These are phyloP conservation scores for Aspergillus sp. DNA, from an alignment of 2,329 filamentous ascomycete species.

Conservation along the genomic window DNA sequence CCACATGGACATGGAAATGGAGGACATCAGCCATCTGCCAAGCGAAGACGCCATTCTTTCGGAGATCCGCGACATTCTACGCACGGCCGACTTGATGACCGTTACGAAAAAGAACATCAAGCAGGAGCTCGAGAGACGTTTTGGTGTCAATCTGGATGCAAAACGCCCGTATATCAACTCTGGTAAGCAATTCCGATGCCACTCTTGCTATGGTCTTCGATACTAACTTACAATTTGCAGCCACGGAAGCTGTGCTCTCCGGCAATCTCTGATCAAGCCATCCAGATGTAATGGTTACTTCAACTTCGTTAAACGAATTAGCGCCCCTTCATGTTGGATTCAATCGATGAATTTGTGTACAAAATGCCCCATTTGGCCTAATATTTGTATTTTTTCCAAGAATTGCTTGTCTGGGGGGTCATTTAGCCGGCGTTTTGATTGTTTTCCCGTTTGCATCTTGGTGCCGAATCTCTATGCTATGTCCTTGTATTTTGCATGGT, in stretches of 20 bases:
- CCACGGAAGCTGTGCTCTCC: neutral
- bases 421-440: slow-evolving; percentile 1
- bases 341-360: neutral
- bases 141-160: slow-evolving; percentile 79
- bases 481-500: neutral
- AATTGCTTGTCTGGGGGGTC: neutral
- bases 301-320: neutral
- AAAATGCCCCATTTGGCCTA: neutral
- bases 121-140: slow-evolving; percentile 84
- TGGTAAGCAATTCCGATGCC: slow-evolving; percentile 57
- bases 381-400: neutral
- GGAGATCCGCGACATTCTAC: slow-evolving; percentile 91
- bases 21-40: slow-evolving; percentile 72
- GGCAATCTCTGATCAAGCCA: neutral
- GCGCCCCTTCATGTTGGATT: neutral
- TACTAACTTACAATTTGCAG: neutral
- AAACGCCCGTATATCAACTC: slow-evolving; percentile 93
- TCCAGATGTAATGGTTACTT: neutral
- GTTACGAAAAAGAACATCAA: slow-evolving; percentile 99
- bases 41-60: slow-evolving; percentile 85
- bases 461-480: neutral
- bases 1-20: slow-evolving; percentile 68
- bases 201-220: slow-evolving; percentile 3
- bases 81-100: slow-evolving; percentile 91
- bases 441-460: neutral